Conservation (phyloP, 2,329 filamentous ascomycete genomes). For the Xylaria arbuscula region DNA sequence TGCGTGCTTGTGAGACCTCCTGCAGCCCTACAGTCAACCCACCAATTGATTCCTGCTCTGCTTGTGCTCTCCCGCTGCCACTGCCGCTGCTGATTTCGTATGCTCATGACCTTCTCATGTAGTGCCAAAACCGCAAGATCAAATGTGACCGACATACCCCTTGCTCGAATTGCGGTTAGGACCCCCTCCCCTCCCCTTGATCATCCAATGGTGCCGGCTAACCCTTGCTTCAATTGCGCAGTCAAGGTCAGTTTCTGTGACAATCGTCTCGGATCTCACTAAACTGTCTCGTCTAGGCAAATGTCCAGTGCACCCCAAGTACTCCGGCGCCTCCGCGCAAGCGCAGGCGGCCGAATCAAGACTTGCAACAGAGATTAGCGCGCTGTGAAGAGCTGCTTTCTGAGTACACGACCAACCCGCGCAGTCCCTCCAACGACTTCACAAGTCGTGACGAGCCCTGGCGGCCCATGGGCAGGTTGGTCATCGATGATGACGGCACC, state of each 20-base stretch:
- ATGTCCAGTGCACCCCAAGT: conserved; percentile 69
- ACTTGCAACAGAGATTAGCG: conserved; percentile 69
- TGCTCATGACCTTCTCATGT: conserved; percentile 11
- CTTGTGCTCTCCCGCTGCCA: not conserved
- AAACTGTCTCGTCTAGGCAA: conserved; percentile 57
- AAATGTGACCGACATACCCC: conserved; percentile 70
- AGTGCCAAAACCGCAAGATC: conserved; percentile 70
- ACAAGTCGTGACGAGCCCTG: conserved; percentile 53
- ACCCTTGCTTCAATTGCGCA: conserved; percentile 24
- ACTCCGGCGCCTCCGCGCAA: conserved; percentile 70
- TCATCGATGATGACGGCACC: conserved; percentile 65
- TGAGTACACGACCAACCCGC: conserved; percentile 60
- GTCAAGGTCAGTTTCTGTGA: conserved; percentile 60
- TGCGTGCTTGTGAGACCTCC: conserved; percentile 42
- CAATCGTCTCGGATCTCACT: conserved; percentile 22
- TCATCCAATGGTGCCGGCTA: not conserved
- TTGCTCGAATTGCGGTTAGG: conserved; percentile 64
- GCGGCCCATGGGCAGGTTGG: conserved; percentile 63
- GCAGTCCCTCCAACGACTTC: conserved; percentile 41
- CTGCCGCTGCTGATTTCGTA: not conserved
- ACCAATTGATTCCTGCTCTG: not conserved
- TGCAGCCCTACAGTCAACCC: not conserved
- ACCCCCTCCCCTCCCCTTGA: not conserved
- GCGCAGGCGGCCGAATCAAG: conserved; percentile 68
- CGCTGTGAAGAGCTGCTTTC: conserved; percentile 69